Conservation (phyloP, 23 red algal genomes). For the Gracilaria caudata region DNA sequence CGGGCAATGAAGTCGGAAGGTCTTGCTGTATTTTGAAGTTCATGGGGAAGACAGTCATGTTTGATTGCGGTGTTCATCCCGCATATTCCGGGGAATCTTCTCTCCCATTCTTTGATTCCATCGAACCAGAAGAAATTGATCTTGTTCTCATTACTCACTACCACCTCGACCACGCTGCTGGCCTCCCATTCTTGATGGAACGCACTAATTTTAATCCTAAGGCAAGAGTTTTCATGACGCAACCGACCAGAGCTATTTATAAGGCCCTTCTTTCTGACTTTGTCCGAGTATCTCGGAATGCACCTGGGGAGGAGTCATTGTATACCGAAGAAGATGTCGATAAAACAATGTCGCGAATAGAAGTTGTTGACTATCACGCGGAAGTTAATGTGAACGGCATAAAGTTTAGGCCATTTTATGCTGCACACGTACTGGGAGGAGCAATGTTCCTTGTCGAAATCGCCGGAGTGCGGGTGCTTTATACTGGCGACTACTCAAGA, state of each 20-base stretch:
- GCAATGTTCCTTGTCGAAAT: conserved; percentile 99
- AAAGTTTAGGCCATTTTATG: conserved; percentile 95
- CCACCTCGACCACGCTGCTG: conserved; percentile 97
- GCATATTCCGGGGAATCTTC: conserved; percentile 97
- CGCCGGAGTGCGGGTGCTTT: conserved; percentile 92
- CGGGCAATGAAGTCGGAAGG: conserved; percentile 95
- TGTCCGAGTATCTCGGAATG: conserved; percentile 87
- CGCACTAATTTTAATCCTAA: conserved; percentile 93
- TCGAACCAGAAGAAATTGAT: conserved; percentile 93
- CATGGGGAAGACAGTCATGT: conserved; percentile 95
- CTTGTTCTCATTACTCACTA: conserved; percentile 98
- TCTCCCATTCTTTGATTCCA: conserved; percentile 96
- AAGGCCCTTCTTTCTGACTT: conserved; percentile 96
- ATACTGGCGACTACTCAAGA: conserved; percentile 99
- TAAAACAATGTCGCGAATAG: conserved; percentile 91
- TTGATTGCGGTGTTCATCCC: conserved; percentile 99
- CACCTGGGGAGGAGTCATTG: conserved; percentile 78
- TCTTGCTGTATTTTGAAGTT: conserved; percentile 96
- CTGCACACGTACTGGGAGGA: conserved; percentile 96
- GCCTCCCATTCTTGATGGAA: conserved; percentile 93
- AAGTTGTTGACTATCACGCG: conserved; percentile 96
- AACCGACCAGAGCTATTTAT: conserved; percentile 98
- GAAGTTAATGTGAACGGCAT: conserved; percentile 93
- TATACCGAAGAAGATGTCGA: conserved; percentile 95
- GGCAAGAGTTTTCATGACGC: conserved; percentile 97